These are phyloP conservation scores for Penicillium decumbens DNA, from an alignment of 2,329 filamentous ascomycete species.

Conservation along the genomic window DNA sequence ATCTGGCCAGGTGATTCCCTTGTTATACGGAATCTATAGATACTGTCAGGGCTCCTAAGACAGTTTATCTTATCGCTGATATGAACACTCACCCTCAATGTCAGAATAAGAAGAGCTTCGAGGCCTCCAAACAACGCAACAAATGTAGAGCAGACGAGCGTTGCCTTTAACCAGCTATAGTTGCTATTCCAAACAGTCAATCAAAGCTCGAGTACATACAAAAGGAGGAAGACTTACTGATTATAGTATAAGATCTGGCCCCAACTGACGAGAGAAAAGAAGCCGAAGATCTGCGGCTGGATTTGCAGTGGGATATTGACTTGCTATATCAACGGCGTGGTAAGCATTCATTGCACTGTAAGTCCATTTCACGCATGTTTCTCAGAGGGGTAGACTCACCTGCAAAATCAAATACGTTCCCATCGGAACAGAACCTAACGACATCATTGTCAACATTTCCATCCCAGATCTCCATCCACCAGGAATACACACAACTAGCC, in stretches of 20 bases:
- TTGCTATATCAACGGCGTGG: conserved; percentile 35
- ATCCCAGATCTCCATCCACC: neutral
- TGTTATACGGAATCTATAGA: conserved; percentile 48
- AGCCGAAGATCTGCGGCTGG: conserved; percentile 52
- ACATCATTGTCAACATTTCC: neutral
- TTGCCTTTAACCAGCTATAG: conserved; percentile 47
- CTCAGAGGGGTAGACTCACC: conserved; percentile 23
- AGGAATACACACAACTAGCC: conserved; percentile 48
- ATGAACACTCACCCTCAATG: conserved; percentile 46
- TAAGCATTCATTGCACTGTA: neutral
- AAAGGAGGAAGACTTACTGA: conserved; percentile 34
- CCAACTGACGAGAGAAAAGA: conserved; percentile 50
- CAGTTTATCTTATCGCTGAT: neutral
- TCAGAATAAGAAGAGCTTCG: conserved; percentile 55
- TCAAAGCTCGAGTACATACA: neutral
- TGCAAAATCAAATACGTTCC: conserved; percentile 52
- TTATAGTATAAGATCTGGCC: conserved; percentile 51
- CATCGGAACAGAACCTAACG: conserved; percentile 45
- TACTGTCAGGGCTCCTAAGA: too few species aligned
- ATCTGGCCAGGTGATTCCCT: conserved; percentile 52
- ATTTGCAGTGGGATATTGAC: conserved; percentile 54
- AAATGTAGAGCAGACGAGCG: conserved; percentile 39
- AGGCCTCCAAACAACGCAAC: conserved; percentile 49
- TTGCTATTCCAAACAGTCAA: conserved; percentile 16
- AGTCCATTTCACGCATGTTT: neutral